phyloP scores from a whole-genome alignment of 495 filamentous ascomycete species.

The Hypoxylon rickii region DNA sequence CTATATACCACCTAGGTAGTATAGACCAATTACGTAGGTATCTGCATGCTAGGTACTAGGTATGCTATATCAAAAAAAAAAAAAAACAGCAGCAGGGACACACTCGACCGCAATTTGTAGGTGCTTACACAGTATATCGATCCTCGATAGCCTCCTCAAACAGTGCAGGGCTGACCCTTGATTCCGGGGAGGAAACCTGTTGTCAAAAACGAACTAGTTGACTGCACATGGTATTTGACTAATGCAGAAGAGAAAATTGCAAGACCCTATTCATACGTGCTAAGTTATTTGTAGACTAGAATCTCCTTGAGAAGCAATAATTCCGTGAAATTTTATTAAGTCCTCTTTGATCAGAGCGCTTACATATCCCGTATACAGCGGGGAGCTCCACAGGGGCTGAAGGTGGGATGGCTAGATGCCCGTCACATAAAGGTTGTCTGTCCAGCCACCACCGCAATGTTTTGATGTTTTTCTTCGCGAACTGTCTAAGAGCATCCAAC shows the following conservation, averaged over 20 bases:
- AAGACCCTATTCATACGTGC: neutral
- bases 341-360: slow-evolving; percentile 4
- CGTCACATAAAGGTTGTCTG: slow-evolving; percentile 2
- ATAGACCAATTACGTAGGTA: no score
- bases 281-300: neutral
- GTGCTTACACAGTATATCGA: neutral
- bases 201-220: slow-evolving; percentile 16
- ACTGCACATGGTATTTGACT: slow-evolving; percentile 28
- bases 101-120: neutral
- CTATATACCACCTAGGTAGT: no score
- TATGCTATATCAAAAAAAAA: no score
- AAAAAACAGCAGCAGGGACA: no score
- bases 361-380: neutral
- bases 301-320: no score
- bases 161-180: slow-evolving; percentile 23
- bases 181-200: slow-evolving; percentile 21
- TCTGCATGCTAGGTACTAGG: no score
- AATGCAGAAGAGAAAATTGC: slow-evolving; percentile 3
- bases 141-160: neutral
- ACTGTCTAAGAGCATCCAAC: neutral
- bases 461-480: neutral
- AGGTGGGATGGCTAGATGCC: neutral
- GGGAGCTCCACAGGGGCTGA: slow-evolving; percentile 1
- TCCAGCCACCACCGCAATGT: neutral
- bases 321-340: neutral